Evolutionary conservation across 169 alveolate species (phyloP), one percentile per base, ranked within the genome.

Genomic region (Plasmodium sp.): DNA sequence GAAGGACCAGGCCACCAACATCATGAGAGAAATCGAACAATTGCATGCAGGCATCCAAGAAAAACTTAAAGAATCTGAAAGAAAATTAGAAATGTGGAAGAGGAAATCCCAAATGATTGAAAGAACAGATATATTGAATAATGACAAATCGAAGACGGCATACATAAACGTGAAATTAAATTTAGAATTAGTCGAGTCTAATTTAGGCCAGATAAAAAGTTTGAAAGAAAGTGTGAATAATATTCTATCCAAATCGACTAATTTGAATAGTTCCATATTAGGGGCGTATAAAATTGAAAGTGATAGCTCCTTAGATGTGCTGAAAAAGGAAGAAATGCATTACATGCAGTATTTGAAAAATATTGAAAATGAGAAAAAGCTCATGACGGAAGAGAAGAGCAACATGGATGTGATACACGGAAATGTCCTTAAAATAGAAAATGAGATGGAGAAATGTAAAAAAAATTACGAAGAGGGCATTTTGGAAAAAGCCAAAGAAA

Each of bases 71-170:
- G 56, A 56, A 16, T 83, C 39, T 39, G 81, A 34, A n/a, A 4
- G 16, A 18, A 83, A 83, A 58, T 83, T 33, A 83, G 81, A 33
- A 34, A 3, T 58, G 36, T 83, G 45, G 39, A 79, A 83, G 79
- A 48, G 27, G 22, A 1, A 14, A 34, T 56, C 34, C 27, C 6
- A n/a, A 43, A 83, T 83, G 10, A 14, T 22, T 16, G 79, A 34
- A 62, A 43, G 7, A 31, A 10, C 14, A 48, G 22, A 83, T 33
- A 58, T 34, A 34, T 31, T 83, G 72, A 43, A 58, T 14, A 83
- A 83, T 83, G 91, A 83, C 2, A 58, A 39, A 43, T 83, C 91
- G 14, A 54, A 58, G 43, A 48, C n/a, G 5, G 91, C 91, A 56
- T 83, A 83, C 72, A 34, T 18, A 33, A 34, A 33, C 22, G 27